Conservation (phyloP, 2,329 filamentous ascomycete species). For the Colletotrichum sp. region DNA sequence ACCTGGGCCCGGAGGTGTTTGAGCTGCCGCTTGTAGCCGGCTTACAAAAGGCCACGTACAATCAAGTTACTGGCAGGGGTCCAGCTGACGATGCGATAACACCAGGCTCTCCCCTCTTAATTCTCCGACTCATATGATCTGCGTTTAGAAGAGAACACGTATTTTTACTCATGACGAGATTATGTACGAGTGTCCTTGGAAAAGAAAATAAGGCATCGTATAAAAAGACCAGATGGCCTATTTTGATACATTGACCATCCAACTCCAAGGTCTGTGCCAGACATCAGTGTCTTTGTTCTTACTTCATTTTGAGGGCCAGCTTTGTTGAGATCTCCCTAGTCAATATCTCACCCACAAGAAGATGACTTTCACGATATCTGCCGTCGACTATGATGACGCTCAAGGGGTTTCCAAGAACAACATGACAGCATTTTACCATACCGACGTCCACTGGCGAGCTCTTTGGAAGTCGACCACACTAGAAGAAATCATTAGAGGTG, state of each 20-base stretch:
- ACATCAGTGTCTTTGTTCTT: background rate
- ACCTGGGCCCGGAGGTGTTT: background rate
- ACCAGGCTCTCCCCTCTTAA: background rate
- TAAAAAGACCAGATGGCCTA: background rate
- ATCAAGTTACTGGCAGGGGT: background rate
- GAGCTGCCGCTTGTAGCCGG: background rate
- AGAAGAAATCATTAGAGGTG: background rate
- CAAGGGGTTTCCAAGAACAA: background rate
- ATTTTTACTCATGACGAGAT: background rate
- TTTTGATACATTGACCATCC: background rate
- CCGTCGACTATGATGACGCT: background rate
- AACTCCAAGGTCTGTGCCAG: background rate
- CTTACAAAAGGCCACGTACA: background rate
- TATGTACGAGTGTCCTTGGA: background rate
- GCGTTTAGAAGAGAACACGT: background rate
- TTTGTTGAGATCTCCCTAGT: background rate
- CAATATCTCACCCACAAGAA: background rate
- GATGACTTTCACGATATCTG: background rate
- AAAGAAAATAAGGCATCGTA: no score
- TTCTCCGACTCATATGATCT: background rate
- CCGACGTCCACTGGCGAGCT: background rate
- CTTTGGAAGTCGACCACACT: background rate
- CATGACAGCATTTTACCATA: background rate
- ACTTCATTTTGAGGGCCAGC: background rate
- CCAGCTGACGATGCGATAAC: background rate